phyloP scores from a whole-genome alignment of 805 yeast genomes.

The Candida peoriensis region DNA sequence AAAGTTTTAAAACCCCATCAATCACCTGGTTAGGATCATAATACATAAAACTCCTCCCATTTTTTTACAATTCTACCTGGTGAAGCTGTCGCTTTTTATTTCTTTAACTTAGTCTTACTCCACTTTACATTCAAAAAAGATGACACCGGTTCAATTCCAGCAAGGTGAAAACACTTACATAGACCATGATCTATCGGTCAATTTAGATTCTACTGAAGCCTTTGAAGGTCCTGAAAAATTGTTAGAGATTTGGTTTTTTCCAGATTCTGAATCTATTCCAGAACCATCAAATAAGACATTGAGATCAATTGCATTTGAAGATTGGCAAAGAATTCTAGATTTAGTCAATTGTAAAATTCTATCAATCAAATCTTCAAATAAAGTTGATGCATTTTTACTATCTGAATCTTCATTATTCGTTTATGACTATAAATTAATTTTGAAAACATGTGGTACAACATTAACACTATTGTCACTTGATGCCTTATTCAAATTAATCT shows the following conservation, averaged over 20 bases:
- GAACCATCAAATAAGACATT: constrained; percentile 40
- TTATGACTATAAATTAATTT: constrained; percentile 74
- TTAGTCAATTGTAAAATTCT: constrained; percentile 84
- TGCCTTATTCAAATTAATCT: constrained; percentile 50
- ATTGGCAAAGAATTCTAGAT: constrained; percentile 73
- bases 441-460: constrained; percentile 96
- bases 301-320: constrained; percentile 56
- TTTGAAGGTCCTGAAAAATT: constrained; percentile 98
- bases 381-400: constrained; percentile 77
- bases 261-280: constrained; percentile 33
- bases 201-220: constrained; percentile 83
- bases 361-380: constrained; percentile 63
- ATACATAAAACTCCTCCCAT: neutral
- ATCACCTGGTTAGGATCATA: neutral
- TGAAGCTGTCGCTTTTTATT: constrained; percentile 6
- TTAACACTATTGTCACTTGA: constrained; percentile 78
- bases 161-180: constrained; percentile 45
- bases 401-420: constrained; percentile 90
- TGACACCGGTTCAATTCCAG: constrained; percentile 31
- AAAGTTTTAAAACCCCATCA: neutral
- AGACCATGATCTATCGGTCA: constrained; percentile 74
- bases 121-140: neutral
- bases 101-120: constrained; percentile 2
- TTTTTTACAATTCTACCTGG: neutral
- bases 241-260: constrained; percentile 83